phyloP scores from a whole-genome alignment of 1,284 basidiomycete species.

The Binderoboletus segoi region DNA sequence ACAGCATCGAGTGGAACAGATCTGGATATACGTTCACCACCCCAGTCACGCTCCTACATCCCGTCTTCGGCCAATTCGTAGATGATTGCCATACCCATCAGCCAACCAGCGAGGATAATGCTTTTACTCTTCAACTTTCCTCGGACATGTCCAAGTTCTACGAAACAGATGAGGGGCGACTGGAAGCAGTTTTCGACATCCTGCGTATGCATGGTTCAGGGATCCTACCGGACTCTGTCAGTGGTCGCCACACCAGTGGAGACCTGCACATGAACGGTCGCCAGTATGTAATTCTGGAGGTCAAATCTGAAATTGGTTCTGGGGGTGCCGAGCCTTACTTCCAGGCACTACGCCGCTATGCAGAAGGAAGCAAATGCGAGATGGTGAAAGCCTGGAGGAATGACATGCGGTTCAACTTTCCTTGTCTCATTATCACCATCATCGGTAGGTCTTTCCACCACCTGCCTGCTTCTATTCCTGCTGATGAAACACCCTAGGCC shows the following conservation, averaged over 20 bases:
- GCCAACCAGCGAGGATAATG: neutral
- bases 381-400: neutral
- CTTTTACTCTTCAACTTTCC: neutral
- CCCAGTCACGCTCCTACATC: slow-evolving; percentile 5
- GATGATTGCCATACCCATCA: slow-evolving; percentile 4
- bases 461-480: neutral
- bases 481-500: neutral
- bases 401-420: neutral
- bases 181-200: neutral
- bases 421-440: slow-evolving; percentile 7
- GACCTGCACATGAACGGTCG: slow-evolving; percentile 2
- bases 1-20: neutral
- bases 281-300: slow-evolving; percentile 7
- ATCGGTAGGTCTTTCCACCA: slow-evolving; percentile 10
- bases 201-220: neutral
- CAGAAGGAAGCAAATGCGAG: neutral
- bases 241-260: neutral
- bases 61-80: slow-evolving; percentile 7
- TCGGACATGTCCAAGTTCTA: slow-evolving; percentile 1
- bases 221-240: neutral
- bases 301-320: slow-evolving; percentile 21
- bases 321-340: slow-evolving; percentile 21
- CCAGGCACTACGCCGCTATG: slow-evolving; percentile 21
- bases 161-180: neutral
- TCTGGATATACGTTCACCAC: no score